Percentiles rank a stretch among this genome's conserved stretches.
phyloP scores from a whole-genome alignment of 176 grass and related monocot genomes.

The Juncus effusus region DNA sequence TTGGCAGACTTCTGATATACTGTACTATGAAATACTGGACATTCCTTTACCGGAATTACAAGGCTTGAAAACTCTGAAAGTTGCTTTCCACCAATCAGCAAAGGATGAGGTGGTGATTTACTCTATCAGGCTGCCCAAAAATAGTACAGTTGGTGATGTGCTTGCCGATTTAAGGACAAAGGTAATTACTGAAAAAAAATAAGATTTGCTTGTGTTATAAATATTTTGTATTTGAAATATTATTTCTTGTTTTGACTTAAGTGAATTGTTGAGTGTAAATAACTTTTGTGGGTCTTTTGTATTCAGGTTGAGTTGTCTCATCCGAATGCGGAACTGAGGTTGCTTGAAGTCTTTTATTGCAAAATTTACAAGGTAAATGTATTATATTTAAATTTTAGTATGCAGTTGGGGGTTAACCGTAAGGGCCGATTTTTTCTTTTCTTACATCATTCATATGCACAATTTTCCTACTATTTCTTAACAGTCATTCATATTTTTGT shows the following conservation, averaged over 20 bases:
- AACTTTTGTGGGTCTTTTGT: constrained; percentile 19
- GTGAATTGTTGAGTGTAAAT: not conserved
- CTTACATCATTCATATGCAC: constrained; percentile 4
- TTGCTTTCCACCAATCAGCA: constrained; percentile 82
- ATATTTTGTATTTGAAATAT: constrained; percentile 11
- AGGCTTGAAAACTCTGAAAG: constrained; percentile 90
- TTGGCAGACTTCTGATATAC: constrained; percentile 90
- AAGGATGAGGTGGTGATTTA: constrained; percentile 96
- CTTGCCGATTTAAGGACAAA: constrained; percentile 82
- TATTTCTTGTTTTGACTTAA: not conserved
- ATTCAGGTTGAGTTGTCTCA: constrained; percentile 78
- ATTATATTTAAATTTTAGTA: constrained; percentile 21
- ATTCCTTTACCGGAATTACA: constrained; percentile 97
- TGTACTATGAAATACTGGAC: constrained; percentile 98
- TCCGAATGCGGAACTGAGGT: constrained; percentile 74
- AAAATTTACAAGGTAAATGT: constrained; percentile 94
- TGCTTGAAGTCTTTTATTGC: constrained; percentile 98
- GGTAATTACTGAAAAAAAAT: constrained; percentile 38
- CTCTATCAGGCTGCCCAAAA: constrained; percentile 92
- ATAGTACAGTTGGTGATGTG: constrained; percentile 91
- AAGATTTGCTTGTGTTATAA: not conserved
- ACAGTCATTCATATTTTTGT: not conserved
- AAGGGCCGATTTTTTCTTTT: not conserved
- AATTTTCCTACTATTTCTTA: not conserved
- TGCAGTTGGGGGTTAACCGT: not conserved